Evolutionary conservation across 345 rosid genomes (phyloP).

Genomic region (Cardiospermum halicacabum): DNA sequence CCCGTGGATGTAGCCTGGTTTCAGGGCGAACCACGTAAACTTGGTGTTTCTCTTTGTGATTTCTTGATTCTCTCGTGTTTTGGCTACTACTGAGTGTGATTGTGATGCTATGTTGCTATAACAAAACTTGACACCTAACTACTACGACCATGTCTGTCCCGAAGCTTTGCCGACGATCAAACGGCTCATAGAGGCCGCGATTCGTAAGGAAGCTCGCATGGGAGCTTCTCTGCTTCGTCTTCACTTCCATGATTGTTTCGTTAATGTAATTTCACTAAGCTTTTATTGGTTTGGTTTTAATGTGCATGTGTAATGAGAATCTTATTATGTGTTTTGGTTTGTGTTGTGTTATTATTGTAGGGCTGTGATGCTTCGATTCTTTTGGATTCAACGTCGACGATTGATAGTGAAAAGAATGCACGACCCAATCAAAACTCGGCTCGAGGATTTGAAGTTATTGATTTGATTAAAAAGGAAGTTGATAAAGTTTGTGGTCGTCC

Average conservation of each 20-base stretch:
- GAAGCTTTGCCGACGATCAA: constrained; percentile 42
- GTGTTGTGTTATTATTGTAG: constrained; percentile 16
- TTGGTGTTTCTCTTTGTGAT: too few species aligned
- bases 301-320: background rate
- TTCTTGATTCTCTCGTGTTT: too few species aligned
- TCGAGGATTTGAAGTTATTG: constrained; percentile 60
- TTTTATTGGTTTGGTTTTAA: background rate
- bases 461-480: constrained; percentile 46
- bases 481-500: constrained; percentile 46
- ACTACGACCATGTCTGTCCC: constrained; percentile 50
- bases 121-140: too few species aligned
- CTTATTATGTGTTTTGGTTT: background rate
- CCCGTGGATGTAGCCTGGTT: too few species aligned
- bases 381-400: constrained; percentile 43
- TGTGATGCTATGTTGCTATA: too few species aligned
- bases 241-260: constrained; percentile 33
- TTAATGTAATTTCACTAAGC: background rate
- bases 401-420: constrained; percentile 51
- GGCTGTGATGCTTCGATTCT: constrained; percentile 73
- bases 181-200: constrained; percentile 31
- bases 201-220: constrained; percentile 44
- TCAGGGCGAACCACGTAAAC: too few species aligned
- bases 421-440: constrained; percentile 32
- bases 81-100: too few species aligned
- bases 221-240: constrained; percentile 59